Evolutionary conservation across 2,329 filamentous ascomycete species (phyloP).

Genomic region (Pseudogymnoascus sp.): DNA sequence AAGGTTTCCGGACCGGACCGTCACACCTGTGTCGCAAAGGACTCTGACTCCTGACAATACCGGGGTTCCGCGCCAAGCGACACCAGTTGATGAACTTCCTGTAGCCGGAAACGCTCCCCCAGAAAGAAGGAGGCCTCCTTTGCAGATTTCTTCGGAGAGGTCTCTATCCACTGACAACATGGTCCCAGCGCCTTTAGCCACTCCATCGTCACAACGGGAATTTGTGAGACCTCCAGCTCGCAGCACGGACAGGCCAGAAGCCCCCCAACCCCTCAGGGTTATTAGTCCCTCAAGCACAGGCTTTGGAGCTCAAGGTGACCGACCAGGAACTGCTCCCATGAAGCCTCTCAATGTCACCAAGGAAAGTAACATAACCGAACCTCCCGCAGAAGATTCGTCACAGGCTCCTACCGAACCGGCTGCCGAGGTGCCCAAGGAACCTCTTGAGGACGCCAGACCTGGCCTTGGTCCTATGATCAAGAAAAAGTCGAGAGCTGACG

Average conservation of each 20-base stretch:
- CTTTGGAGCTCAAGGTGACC: not conserved
- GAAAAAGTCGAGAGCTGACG: constrained; percentile 59
- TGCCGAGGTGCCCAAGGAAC: not conserved
- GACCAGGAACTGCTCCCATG: not conserved
- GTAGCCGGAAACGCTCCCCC: constrained; percentile 23
- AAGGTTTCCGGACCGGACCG: constrained; percentile 25
- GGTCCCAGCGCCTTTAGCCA: constrained; percentile 29
- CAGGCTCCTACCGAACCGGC: not conserved
- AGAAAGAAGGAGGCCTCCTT: constrained; percentile 27
- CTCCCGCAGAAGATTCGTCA: not conserved
- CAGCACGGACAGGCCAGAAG: constrained; percentile 23
- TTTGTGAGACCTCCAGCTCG: constrained; percentile 27
- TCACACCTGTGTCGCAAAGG: constrained; percentile 24
- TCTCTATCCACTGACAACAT: constrained; percentile 26
- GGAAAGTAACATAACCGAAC: not conserved
- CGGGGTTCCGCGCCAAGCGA: constrained; percentile 15
- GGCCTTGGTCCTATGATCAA: constrained; percentile 73
- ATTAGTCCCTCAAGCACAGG: constrained; percentile 2
- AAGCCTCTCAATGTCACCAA: constrained; percentile 6
- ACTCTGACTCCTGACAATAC: constrained; percentile 22
- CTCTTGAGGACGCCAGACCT: not conserved
- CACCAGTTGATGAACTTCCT: constrained; percentile 20
- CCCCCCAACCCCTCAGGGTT: not conserved
- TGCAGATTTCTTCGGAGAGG: constrained; percentile 25
- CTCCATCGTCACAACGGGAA: constrained; percentile 28